A percentile compares a stretch with the other conserved stretches of the same genome.
Evolutionary conservation across 78 protist genomes (phyloP).

Genomic region (Dictyostelium firmibasis): DNA sequence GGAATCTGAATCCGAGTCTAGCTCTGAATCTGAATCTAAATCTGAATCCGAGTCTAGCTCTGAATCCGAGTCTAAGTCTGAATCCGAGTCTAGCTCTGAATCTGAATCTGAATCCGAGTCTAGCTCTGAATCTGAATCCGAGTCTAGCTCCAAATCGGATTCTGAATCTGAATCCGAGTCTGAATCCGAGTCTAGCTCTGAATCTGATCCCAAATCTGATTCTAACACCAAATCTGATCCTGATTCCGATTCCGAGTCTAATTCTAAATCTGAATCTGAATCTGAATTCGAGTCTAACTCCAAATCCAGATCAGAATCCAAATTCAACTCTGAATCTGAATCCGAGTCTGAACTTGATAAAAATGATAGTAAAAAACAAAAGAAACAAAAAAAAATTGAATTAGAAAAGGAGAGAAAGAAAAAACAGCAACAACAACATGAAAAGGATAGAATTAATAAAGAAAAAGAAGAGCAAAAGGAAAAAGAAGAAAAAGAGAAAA

Average conservation of each 20-base stretch:
- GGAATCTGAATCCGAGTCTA: too few relatives aligned
- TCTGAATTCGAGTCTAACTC: background rate
- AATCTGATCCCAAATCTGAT: too few relatives aligned
- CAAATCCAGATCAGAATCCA: background rate
- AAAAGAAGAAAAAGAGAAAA: background rate
- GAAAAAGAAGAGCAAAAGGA: background rate
- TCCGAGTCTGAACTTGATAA: background rate
- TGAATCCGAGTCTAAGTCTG: background rate
- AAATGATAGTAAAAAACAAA: background rate
- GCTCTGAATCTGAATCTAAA: too few relatives aligned
- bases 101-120: background rate
- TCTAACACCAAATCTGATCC: too few relatives aligned
- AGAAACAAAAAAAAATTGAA: background rate
- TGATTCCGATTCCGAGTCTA: background rate
- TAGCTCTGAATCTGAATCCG: background rate
- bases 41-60: background rate
- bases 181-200: background rate
- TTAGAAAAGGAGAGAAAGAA: background rate
- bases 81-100: background rate
- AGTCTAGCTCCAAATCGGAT: too few relatives aligned
- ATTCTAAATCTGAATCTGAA: background rate
- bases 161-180: background rate
- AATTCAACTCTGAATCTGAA: background rate
- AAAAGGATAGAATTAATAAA: background rate
- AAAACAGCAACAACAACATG: background rate